These are phyloP conservation scores for Tolypocladium album DNA, from an alignment of 2,329 filamentous ascomycete species.

Conservation along the genomic window DNA sequence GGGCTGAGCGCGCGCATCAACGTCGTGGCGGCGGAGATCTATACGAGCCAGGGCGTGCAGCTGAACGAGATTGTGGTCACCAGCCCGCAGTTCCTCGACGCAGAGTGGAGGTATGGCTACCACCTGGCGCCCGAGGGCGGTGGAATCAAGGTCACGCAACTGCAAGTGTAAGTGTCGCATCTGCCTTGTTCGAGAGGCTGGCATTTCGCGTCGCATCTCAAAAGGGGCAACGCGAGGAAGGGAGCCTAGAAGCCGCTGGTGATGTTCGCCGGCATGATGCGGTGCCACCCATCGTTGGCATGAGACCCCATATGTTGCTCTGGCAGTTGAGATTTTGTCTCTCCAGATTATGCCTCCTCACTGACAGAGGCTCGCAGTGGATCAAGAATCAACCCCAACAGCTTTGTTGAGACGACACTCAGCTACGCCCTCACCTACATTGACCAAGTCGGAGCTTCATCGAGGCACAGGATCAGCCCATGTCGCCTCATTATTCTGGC, in stretches of 20 bases:
- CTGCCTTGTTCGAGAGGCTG: background rate
- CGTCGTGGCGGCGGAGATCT: constrained; percentile 46
- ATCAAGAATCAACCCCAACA: constrained; percentile 45
- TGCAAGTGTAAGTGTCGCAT: constrained; percentile 56
- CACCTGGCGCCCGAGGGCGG: constrained; percentile 57
- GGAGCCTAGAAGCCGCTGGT: background rate
- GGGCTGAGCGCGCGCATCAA: constrained; percentile 59
- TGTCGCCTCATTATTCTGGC: constrained; percentile 78
- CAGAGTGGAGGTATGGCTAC: constrained; percentile 81
- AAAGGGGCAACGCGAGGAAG: background rate
- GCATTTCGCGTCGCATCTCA: background rate
- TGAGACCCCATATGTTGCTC: too few relatives aligned
- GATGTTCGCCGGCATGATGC: background rate
- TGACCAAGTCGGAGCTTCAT: constrained; percentile 27
- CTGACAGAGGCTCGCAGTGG: constrained; percentile 24
- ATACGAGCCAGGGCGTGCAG: constrained; percentile 51
- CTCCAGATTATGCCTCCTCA: background rate
- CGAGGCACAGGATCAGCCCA: constrained; percentile 47
- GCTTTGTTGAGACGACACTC: constrained; percentile 87
- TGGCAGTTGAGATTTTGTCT: background rate
- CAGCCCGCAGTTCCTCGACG: constrained; percentile 83
- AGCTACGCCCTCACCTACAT: constrained; percentile 82
- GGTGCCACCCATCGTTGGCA: background rate
- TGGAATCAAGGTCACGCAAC: constrained; percentile 72
- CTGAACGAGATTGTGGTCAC: constrained; percentile 69